These are phyloP conservation scores for Trapa incisa DNA, from an alignment of 345 rosid species.

Conservation along the genomic window DNA sequence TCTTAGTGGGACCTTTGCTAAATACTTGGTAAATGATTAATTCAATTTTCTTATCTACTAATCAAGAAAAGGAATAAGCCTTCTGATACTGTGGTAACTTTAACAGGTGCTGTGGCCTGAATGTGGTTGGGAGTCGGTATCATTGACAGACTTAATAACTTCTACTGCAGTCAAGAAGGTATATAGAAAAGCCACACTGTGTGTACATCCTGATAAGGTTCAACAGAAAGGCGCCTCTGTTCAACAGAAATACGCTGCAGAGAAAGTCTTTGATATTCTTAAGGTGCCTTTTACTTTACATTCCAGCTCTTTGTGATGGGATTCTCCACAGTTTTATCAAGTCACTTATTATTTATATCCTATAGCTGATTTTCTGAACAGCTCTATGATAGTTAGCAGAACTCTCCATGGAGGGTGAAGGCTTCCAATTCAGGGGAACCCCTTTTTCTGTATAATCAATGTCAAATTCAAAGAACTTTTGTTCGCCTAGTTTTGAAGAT, in stretches of 20 bases:
- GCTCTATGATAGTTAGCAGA: no score
- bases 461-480: no score
- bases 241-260: slow-evolving; percentile 79
- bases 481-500: no score
- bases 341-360: no score
- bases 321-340: not conserved
- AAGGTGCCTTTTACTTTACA: slow-evolving; percentile 33
- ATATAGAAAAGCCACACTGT: slow-evolving; percentile 68
- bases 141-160: slow-evolving; percentile 79
- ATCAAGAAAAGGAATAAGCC: no score
- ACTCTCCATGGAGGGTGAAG: no score
- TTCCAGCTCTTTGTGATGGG: not conserved
- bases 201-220: slow-evolving; percentile 96
- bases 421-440: no score
- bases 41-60: no score
- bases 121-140: slow-evolving; percentile 78
- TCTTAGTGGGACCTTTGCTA: no score
- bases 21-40: no score
- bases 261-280: slow-evolving; percentile 91
- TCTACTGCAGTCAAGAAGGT: slow-evolving; percentile 78
- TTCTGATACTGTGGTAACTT: not conserved
- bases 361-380: no score
- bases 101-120: slow-evolving; percentile 85
- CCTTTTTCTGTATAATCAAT: no score
- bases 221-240: slow-evolving; percentile 91